Evolutionary conservation across 1,284 basidiomycete genomes (phyloP), one percentile per base, ranked within the genome.

Genomic region (Malassezia psittaci): DNA sequence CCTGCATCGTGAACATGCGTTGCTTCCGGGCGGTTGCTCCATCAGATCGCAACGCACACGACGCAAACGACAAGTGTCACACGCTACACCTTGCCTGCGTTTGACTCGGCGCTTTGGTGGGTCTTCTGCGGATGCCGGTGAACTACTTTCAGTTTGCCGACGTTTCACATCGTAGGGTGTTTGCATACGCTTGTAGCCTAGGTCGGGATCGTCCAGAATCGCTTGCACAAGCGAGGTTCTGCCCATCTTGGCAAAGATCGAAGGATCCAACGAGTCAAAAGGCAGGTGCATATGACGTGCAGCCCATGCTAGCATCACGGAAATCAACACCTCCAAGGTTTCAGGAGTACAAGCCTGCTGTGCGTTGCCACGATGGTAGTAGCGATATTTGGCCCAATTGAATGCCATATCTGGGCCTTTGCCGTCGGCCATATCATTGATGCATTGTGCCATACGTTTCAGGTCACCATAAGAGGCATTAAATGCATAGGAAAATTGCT

Each of bases 21-120:
- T 57, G 34, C 16, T 59, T 11, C 70, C 70, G 4, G 66, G 61
- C 7, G 64, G 64, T 35, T 68, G 60, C 52, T 73, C 70, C 24
- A 65, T 69, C 21, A 71, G 42, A 42, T 71, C 68, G 56, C 70
- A 73, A 15, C 70, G 52, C 19, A 73, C 66, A 34, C 70, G 57
- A 9, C 70, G 62, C 21, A 73, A 53, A 13, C 68, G 69, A 51
- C 70, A 73, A 7, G 68, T 69, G 37, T 73, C 70, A 50, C 70
- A 73, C 8, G 70, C 70, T 3, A 73, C 70, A 10, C 70, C 70
- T 56, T 73, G 70, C 39, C 71, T 68, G 12, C 70, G 64, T 54
- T 72, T 72, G 15, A 52, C 43, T 9, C 66, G 66, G 56, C 60
- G 58, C n/a, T 40, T 8, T 5, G 6, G 38, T 21, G 36, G 21